Evolutionary conservation across 208 protist genomes (phyloP), one percentile per base, ranked within the genome.

Genomic region (Crithidia mellificae): DNA sequence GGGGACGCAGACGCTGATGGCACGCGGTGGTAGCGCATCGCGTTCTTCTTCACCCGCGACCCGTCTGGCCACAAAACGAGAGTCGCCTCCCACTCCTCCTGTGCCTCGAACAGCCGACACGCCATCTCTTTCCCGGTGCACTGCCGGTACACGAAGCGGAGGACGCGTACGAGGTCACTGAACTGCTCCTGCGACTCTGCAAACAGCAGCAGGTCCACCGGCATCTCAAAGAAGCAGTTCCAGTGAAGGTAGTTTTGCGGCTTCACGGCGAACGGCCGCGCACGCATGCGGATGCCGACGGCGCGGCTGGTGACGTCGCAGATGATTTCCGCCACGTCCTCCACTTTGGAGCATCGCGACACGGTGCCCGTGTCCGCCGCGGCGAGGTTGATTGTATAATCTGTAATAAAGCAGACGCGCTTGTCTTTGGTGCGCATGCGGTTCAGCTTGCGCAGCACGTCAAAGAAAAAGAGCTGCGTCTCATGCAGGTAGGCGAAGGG

Each of bases 401-500:
- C 74, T 17, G 74, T 84, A 4, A 87, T 34, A 47, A 84, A 78
- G 63, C 71, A 72, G 5, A 87, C 54, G 12, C 82, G 70, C 24
- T 41, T 66, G 55, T 76, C 55, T 8, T 41, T 65, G 5, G 34
- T 11, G 32, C 29, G 47, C 15, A 49, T 24, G 0, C 72, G 56
- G 27, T 71, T 79, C 4, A 74, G 6, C 43, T 74, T 73, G 1
- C 53, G 54, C 46, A 79, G 36, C n/a, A 70, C 39, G 11, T 58
- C 50, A 6, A 81, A 68, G 25, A 80, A 85, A 29, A 69, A 80
- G 29, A 85, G 30, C 1, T 64, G 65, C 0, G 54, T 63, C 8
- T 49, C 68, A 17, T 51, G 53, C 39, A 85, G 57, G 36, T 73
- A 74, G 19, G 38, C 6, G 50, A 85, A 81, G 34, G 2, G 0